These are phyloP conservation scores for Fraxinus sp. DNA, from an alignment of 305 asterid species.

Conservation along the genomic window DNA sequence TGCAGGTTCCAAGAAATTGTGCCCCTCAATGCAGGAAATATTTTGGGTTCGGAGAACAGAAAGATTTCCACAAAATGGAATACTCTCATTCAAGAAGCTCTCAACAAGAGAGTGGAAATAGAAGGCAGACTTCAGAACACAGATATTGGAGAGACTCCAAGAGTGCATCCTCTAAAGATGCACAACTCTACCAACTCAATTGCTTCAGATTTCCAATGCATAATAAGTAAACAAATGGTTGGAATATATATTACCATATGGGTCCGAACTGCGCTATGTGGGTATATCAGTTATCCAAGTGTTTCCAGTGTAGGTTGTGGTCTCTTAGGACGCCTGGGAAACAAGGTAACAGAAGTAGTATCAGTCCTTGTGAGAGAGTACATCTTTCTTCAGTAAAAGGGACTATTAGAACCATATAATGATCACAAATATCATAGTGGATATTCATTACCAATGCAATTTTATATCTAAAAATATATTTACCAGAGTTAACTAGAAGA, in stretches of 20 bases:
- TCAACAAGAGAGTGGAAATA: constrained; percentile 37
- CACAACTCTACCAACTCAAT: constrained; percentile 29
- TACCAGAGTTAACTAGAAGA: neutral
- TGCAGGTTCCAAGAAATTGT: constrained; percentile 73
- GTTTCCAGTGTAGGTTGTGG: constrained; percentile 65
- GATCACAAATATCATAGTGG: neutral
- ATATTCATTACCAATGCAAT: neutral
- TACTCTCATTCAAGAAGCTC: constrained; percentile 47
- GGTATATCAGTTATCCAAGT: constrained; percentile 39
- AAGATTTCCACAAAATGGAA: constrained; percentile 52
- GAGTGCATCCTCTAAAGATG: constrained; percentile 39
- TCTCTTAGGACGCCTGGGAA: constrained; percentile 61
- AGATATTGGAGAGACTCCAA: constrained; percentile 47
- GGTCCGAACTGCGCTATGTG: constrained; percentile 44
- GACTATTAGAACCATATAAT: neutral
- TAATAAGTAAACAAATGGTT: constrained; percentile 65
- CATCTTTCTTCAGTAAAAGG: neutral
- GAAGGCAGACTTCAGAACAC: constrained; percentile 33
- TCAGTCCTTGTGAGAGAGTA: neutral
- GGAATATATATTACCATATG: constrained; percentile 62
- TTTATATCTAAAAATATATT: neutral
- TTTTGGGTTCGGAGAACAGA: constrained; percentile 40
- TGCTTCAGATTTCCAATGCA: constrained; percentile 42
- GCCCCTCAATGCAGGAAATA: constrained; percentile 63
- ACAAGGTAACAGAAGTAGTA: constrained; percentile 44